Conservation (phyloP, 2,329 filamentous ascomycete species). For the Camillea tinctor region DNA sequence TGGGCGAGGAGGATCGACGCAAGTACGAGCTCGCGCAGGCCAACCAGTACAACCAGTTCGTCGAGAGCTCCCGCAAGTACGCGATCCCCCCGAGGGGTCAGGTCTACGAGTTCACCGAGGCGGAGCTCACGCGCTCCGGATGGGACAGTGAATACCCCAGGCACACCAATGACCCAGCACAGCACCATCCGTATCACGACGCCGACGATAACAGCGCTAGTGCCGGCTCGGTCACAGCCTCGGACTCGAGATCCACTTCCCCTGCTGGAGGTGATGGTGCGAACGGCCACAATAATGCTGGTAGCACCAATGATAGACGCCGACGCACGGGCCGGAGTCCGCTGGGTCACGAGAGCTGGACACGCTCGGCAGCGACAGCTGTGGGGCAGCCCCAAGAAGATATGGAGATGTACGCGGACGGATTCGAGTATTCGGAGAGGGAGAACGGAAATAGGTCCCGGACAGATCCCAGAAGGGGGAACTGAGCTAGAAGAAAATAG, state of each 20-base stretch:
- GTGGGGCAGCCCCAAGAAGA: conserved; percentile 30
- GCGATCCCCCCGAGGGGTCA: conserved; percentile 41
- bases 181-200: conserved; percentile 6
- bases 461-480: too few relatives aligned
- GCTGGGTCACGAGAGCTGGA: conserved; percentile 36
- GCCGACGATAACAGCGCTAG: too few relatives aligned
- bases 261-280: conserved; percentile 3
- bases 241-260: conserved; percentile 8
- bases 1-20: conserved; percentile 73
- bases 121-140: conserved; percentile 41
- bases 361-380: conserved; percentile 21
- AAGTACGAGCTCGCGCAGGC: conserved; percentile 71
- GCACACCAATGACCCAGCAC: conserved; percentile 8
- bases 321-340: conserved; percentile 36
- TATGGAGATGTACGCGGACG: conserved; percentile 24
- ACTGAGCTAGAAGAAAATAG: too few relatives aligned
- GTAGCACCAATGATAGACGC: background rate
- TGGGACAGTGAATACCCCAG: conserved; percentile 36
- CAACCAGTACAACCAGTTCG: conserved; percentile 41
- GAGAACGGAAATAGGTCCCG: background rate
- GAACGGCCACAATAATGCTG: background rate
- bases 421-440: conserved; percentile 8
- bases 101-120: conserved; percentile 50
- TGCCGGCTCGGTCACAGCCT: conserved; percentile 7
- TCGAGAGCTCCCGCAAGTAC: conserved; percentile 32